Conservation (phyloP, 768 basidiomycete genomes). For the Fistulinella prunicolor region DNA sequence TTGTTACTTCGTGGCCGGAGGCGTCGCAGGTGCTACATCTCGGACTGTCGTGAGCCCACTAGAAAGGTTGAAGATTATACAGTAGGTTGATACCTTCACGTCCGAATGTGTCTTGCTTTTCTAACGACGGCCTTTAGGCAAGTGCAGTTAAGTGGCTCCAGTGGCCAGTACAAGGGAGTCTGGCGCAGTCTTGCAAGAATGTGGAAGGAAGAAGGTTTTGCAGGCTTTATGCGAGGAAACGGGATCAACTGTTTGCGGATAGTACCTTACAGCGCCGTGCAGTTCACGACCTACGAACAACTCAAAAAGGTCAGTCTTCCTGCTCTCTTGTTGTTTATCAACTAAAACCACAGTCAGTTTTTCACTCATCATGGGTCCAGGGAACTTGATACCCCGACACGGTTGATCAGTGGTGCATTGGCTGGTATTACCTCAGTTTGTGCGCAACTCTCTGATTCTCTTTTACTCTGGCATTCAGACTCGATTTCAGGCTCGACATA, state of each 20-base stretch:
- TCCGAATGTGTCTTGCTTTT: not conserved
- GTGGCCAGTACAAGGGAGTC: constrained; percentile 77
- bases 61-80: constrained; percentile 94
- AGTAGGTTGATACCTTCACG: constrained; percentile 50
- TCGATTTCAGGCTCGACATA: constrained; percentile 68
- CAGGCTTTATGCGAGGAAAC: constrained; percentile 93
- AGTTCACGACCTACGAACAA: constrained; percentile 87
- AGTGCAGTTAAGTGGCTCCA: constrained; percentile 71
- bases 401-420: constrained; percentile 81
- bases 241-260: constrained; percentile 90
- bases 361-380: constrained; percentile 67
- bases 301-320: constrained; percentile 67
- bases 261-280: constrained; percentile 88
- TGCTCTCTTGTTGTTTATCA: constrained; percentile 3
- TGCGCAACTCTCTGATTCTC: constrained; percentile 39
- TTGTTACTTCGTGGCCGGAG: constrained; percentile 56
- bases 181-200: constrained; percentile 78
- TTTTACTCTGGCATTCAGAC: constrained; percentile 8
- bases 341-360: constrained; percentile 46
- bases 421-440: constrained; percentile 96
- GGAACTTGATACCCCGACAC: constrained; percentile 84
- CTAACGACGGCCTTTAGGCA: constrained; percentile 51
- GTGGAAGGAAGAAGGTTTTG: constrained; percentile 92
- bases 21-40: constrained; percentile 62
- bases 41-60: constrained; percentile 91